Evolutionary conservation across 73 alveolate species (phyloP), one percentile per base, ranked within the genome.

Genomic region (Uronychia setigera): DNA sequence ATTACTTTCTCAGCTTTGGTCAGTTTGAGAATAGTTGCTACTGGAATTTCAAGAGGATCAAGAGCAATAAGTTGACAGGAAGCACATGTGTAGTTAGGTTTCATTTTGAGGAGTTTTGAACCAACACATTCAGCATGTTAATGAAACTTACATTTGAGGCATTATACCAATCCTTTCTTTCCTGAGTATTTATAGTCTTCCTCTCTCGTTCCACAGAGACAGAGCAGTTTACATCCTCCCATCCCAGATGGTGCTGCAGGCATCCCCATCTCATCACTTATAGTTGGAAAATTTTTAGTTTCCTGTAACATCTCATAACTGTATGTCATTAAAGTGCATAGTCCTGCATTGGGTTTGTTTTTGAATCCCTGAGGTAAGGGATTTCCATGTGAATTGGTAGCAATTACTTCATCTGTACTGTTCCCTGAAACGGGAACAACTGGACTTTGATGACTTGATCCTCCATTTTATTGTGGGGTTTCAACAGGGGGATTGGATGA

Each of bases 171-270:
- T 5, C 67, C 67, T 11, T 46, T 5, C 67, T 46, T 46, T 5
- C 67, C 19, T 46, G 67, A 46, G 67, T 46, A 46, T 19, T 46
- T 46, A 19, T 46, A 46, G n/a, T 46, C 67, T 19, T 11, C 19
- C n/a, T 46, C 67, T 46, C 67, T 46, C 67, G 19, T 5, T 46
- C 67, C 67, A 46, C 67, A 46, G 67, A 46, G 67, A 46, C 67
- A 46, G n/a, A 46, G 19, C 5, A 46, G 19, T 19, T 46, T 46
- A 5, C 5, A 5, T 46, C 67, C 67, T 46, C 67, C 67, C 67
- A 46, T 46, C 19, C 67, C 67, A 46, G 67, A 11, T 5, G 67
- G 67, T 11, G 67, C 67, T 5, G 67, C 5, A 46, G 67, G 67
- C 19, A 5, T 19, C 19, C 67, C 67, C 67, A 46, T 46, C 67